A percentile compares a stretch with the other conserved stretches of the same genome.
Evolutionary conservation across 495 filamentous ascomycete genomes (phyloP).

Genomic region (Penicillium manginii): DNA sequence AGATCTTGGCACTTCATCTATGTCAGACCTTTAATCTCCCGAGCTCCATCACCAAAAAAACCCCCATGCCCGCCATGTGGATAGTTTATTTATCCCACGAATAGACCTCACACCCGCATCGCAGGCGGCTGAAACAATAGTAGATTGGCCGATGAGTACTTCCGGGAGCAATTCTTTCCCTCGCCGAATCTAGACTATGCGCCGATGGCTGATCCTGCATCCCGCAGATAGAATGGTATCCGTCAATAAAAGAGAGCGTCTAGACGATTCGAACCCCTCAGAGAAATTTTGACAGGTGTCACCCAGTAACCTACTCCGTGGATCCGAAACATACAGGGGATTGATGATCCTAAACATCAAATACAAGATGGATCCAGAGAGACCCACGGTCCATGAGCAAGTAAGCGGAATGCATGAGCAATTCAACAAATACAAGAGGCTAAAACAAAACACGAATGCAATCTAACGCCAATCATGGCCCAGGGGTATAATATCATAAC

Average conservation of each 20-base stretch:
- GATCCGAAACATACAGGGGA: conserved; percentile 1
- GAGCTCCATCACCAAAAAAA: conserved; percentile 8
- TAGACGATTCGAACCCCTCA: not conserved
- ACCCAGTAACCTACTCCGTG: conserved; percentile 6
- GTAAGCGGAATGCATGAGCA: not conserved
- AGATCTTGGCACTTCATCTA: conserved; percentile 19
- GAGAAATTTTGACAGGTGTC: conserved; percentile 7
- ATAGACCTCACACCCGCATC: not conserved
- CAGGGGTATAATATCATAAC: conserved; percentile 27
- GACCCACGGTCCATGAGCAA: not conserved
- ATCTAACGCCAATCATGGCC: conserved; percentile 13
- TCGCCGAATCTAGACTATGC: conserved; percentile 1
- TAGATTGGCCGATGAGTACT: not conserved
- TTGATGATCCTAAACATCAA: conserved; percentile 6
- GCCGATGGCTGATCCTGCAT: conserved; percentile 6
- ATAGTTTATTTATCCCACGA: conserved; percentile 4
- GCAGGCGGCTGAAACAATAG: conserved; percentile 10
- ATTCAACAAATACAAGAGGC: not conserved
- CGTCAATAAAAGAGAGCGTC: not conserved
- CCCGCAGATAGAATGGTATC: conserved; percentile 6
- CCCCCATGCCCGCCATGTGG: not conserved
- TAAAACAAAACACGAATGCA: not conserved
- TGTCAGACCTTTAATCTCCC: conserved; percentile 22
- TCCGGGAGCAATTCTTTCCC: not conserved
- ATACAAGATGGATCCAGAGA: not conserved